Evolutionary conservation across 768 basidiomycete species (phyloP), one percentile per base, ranked within the genome.

Genomic region (Suillus placidus): DNA sequence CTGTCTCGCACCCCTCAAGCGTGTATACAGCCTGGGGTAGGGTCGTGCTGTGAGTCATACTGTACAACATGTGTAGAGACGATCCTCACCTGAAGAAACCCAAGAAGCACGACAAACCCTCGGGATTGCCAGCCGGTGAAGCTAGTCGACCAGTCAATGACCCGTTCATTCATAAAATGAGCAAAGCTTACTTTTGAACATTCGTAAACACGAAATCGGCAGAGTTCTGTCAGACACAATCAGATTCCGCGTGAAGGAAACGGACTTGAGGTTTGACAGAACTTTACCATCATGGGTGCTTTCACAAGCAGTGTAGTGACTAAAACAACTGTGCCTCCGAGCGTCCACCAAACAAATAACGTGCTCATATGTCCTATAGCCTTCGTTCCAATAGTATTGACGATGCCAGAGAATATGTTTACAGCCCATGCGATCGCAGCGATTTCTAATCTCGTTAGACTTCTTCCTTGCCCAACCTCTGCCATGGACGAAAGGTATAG

Each of bases 261-360:
- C 16, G 12, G 51, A 34, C 34, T 51, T 10, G 37, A n/a, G 20
- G 13, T 26, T 30, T n/a, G 23, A 37, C 14, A 7, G 20, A 35
- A 10, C 51, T 69, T 58, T 60, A 84, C 86, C 79, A 83, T 85
- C 34, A 76, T 75, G 6, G 85, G 85, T 12, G 87, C 82, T 71
- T 85, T 86, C 13, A 85, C 84, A 6, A 87, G 77, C n/a, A 87
- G 73, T 1, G 85, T 81, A 61, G 86, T 81, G 10, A 85, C 84
- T n/a, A 87, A 78, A 37, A 86, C 83, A 23, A 87, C 72, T 0
- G 86, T 87, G 16, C 85, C 86, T 34, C 84, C 84, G 1, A 87
- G 75, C 14, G 85, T 88, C 86, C 85, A 87, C 85, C 85, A 87
- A 34, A 87, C 76, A 66, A 83, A 84, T 73, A 86, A 82, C 18